These are phyloP conservation scores for Acanthamoeba lenticulata DNA, from an alignment of 208 protist species.

Conservation along the genomic window DNA sequence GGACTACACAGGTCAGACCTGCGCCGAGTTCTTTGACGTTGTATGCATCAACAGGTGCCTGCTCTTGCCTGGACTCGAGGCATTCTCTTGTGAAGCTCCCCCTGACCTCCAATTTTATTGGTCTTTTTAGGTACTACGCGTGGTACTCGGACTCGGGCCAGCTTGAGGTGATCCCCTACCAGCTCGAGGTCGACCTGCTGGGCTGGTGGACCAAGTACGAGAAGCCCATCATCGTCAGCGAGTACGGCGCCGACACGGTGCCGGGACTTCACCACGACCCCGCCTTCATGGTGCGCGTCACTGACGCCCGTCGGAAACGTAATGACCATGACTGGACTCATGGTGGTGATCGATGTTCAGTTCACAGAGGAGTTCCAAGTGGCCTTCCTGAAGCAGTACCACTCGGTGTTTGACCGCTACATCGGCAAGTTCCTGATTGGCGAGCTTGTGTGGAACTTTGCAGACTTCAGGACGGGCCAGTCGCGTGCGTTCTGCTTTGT, in stretches of 20 bases:
- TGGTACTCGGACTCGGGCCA: background rate
- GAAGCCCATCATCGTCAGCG: background rate
- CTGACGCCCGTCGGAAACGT: background rate
- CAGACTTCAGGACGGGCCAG: conserved; percentile 3
- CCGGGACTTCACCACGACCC: conserved; percentile 9
- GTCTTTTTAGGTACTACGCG: background rate
- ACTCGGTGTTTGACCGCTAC: background rate
- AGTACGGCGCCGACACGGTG: conserved; percentile 14
- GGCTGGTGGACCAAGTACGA: background rate
- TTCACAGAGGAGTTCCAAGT: conserved; percentile 41
- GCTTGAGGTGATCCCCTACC: conserved; percentile 26
- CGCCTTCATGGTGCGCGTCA: background rate
- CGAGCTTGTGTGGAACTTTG: conserved; percentile 33
- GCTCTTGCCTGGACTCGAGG: background rate
- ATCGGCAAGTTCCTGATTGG: conserved; percentile 49
- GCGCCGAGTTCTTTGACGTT: conserved; percentile 24
- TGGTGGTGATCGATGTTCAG: background rate
- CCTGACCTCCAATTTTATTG: too few relatives aligned
- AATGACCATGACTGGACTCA: too few relatives aligned
- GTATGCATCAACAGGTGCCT: conserved; percentile 22
- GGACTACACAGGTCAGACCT: conserved; percentile 3
- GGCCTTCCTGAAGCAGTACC: conserved; percentile 4
- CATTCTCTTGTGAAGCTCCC: background rate
- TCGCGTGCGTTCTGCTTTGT: background rate
- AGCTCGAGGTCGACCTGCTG: background rate